Percentiles rank a stretch among this genome's conserved stretches.
Conservation (phyloP, 257 asterid genomes). For the Plantago major region DNA sequence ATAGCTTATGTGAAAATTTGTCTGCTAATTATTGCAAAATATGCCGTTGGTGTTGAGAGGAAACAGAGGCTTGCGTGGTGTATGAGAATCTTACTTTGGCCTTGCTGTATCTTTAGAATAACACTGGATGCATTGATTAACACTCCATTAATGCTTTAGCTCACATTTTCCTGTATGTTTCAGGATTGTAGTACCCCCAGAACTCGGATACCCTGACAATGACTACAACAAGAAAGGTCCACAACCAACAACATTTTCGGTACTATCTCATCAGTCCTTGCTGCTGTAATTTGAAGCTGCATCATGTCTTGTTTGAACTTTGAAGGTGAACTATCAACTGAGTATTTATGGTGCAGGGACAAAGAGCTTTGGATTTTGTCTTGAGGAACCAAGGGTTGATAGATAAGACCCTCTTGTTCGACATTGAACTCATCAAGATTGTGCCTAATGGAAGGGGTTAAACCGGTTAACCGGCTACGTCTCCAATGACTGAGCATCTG, state of each 20-base stretch:
- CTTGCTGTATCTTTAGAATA: neutral
- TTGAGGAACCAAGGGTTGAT: constrained; percentile 90
- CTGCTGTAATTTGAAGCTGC: neutral
- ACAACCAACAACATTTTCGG: constrained; percentile 95
- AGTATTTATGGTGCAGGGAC: constrained; percentile 56
- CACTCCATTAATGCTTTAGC: neutral
- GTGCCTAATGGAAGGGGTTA: constrained; percentile 52
- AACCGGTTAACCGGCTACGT: constrained; percentile 5
- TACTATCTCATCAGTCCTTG: constrained; percentile 21
- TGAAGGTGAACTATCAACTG: constrained; percentile 9
- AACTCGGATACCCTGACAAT: constrained; percentile 87
- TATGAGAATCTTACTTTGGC: too few relatives aligned
- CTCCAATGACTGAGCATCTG: neutral
- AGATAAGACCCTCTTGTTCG: constrained; percentile 91
- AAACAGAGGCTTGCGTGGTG: too few relatives aligned
- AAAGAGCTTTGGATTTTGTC: constrained; percentile 92
- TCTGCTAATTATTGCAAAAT: too few relatives aligned
- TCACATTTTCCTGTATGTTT: constrained; percentile 20
- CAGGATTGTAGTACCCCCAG: constrained; percentile 96
- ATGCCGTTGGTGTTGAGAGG: too few relatives aligned
- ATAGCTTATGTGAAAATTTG: too few relatives aligned
- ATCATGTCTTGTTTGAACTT: neutral
- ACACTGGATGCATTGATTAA: neutral
- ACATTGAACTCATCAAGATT: constrained; percentile 83
- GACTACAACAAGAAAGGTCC: constrained; percentile 97